Base-by-base conservation (phyloP, 129 eudicot species). In the Flaveria bidentis region DNA sequence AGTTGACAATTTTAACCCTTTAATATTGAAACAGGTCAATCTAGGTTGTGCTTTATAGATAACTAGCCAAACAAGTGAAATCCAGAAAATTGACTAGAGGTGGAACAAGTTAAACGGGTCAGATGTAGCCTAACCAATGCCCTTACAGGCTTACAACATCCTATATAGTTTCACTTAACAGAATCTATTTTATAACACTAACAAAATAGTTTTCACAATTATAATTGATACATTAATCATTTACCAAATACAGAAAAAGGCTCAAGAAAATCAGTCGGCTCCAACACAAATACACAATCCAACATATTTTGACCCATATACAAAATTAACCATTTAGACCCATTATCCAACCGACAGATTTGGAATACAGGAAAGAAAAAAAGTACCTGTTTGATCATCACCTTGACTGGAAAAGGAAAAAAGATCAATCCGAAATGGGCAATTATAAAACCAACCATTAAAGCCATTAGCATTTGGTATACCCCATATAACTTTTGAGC, bases 371-470 rank as follows among this genome's bases (percentile, higher is more conserved):
- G 46, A 3, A 57, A 56, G 41, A 44, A 6, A 46, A 46, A 18
- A 49, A 26, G 6, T 75, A 81, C 84, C 84, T 18, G 66, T 22
- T 11, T 81, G 67, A 17, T 80, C 85, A 57, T 84, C 88, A 14
- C 85, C 86, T 76, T 76, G 56, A 55, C 70, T 78, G 13, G 88
- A 71, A 67, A 82, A 77, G 50, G 83, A 70, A 25, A 90, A 76
- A 75, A 91, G 87, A 86, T 94, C 97, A 2, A 94, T 60, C 42
- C 96, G 88, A 69, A 91, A 94, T 4, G 97, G 98, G 33, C 97
- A 91, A 58, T 83, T 89, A 78, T 85, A 83, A 78, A 94, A 94
- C 98, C 98, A 94, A 25, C 96, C 88, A 73, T 87, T 80, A 47
- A 80, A 77, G 14, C 88, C 88, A 53, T 91, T 85, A 16, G 96